Conservation (phyloP, 2,329 filamentous ascomycete species). For the Calonectria leucothoes region DNA sequence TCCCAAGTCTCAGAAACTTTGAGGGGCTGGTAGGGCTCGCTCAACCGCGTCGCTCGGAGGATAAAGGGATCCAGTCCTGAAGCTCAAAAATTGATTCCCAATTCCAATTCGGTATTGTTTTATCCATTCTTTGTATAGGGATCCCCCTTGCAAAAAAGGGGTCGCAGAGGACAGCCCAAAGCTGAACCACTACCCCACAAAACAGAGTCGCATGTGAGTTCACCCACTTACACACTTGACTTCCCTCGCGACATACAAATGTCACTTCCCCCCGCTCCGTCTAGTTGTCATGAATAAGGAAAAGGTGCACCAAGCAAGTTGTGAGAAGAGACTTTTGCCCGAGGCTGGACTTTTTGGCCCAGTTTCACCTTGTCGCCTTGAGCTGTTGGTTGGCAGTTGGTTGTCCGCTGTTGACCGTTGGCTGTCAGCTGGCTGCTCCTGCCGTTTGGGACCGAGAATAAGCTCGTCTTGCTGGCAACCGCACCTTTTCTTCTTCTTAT, state of each 20-base stretch:
- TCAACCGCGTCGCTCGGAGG: constrained; percentile 26
- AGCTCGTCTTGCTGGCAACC: constrained; percentile 2
- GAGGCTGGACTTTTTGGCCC: background rate
- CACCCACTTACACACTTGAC: constrained; percentile 22
- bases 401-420: background rate
- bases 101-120: constrained; percentile 29
- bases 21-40: constrained; percentile 38
- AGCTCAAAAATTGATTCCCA: constrained; percentile 30
- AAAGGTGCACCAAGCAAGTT: background rate
- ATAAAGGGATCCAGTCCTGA: constrained; percentile 41
- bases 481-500: background rate
- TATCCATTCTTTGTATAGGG: constrained; percentile 30
- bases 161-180: background rate
- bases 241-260: background rate
- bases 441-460: background rate
- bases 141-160: constrained; percentile 17
- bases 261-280: too few relatives aligned
- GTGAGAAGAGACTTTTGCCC: background rate
- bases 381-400: background rate
- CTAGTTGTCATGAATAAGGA: background rate
- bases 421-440: constrained; percentile 14
- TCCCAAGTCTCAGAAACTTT: constrained; percentile 40
- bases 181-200: constrained; percentile 5
- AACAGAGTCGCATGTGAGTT: constrained; percentile 23
- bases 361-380: background rate